Evolutionary conservation across 805 yeast species (phyloP).

Genomic region (Metschnikowia borealis): DNA sequence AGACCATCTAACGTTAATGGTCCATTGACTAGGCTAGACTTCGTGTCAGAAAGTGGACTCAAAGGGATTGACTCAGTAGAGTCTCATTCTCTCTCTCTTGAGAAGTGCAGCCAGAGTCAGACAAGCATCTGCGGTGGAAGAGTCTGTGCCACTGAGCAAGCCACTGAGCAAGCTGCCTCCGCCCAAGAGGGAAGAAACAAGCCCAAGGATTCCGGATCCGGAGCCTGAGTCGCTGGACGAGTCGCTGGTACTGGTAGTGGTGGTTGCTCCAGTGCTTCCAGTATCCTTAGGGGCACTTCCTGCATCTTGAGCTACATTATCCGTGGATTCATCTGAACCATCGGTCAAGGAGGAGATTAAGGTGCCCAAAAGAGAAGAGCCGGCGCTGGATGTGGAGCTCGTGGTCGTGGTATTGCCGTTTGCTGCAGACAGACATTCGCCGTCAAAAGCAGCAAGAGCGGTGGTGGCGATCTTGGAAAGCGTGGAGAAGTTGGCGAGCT

Average conservation of each 20-base stretch:
- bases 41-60: neutral
- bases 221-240: neutral
- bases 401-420: conserved; percentile 1
- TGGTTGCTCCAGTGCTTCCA: neutral
- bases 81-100: conserved; percentile 9
- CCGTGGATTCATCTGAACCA: neutral
- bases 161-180: conserved; percentile 9
- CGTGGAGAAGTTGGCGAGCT: conserved; percentile 31
- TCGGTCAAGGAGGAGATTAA: neutral
- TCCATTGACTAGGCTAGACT: too few relatives aligned
- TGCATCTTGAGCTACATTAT: too few relatives aligned
- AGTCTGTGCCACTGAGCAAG: conserved; percentile 11
- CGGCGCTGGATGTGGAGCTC: conserved; percentile 1
- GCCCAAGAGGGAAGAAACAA: conserved; percentile 3
- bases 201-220: conserved; percentile 4
- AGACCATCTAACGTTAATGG: neutral
- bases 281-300: too few relatives aligned
- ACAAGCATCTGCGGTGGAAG: conserved; percentile 12
- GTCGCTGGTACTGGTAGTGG: neutral
- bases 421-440: conserved; percentile 21
- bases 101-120: conserved; percentile 5
- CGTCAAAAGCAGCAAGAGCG: conserved; percentile 34
- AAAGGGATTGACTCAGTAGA: conserved; percentile 3
- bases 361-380: neutral
- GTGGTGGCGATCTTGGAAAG: conserved; percentile 32